Evolutionary conservation across 1,284 basidiomycete genomes (phyloP).

Genomic region (Serendipita sp.): DNA sequence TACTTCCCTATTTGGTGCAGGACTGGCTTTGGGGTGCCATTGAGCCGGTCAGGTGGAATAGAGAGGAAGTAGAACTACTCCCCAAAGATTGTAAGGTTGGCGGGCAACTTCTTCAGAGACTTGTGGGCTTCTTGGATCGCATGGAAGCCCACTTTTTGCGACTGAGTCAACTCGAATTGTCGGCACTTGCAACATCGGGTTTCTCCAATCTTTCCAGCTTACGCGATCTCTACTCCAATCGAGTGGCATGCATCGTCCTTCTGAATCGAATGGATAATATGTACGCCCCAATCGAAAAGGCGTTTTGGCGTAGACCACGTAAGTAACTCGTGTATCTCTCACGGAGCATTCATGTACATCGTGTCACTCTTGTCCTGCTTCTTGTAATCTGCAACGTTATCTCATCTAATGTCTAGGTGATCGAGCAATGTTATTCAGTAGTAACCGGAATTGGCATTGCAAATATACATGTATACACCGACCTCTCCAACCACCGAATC

Average conservation of each 20-base stretch:
- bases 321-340: background rate
- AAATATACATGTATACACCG: too few species aligned
- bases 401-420: background rate
- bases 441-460: too few species aligned
- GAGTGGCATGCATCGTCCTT: background rate
- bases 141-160: background rate
- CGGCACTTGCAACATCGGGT: background rate
- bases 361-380: background rate
- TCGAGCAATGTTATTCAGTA: background rate
- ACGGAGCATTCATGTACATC: background rate
- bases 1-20: background rate
- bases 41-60: background rate
- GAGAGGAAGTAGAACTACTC: background rate
- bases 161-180: background rate
- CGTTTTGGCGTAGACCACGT: background rate
- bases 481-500: too few species aligned
- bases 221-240: background rate
- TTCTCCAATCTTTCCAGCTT: background rate
- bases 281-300: background rate
- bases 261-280: background rate
- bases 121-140: background rate
- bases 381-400: background rate
- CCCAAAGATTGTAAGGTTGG: background rate
- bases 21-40: background rate
- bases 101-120: background rate